Conservation (phyloP, 139 green algal genomes). For the Zygnema cylindricum region DNA sequence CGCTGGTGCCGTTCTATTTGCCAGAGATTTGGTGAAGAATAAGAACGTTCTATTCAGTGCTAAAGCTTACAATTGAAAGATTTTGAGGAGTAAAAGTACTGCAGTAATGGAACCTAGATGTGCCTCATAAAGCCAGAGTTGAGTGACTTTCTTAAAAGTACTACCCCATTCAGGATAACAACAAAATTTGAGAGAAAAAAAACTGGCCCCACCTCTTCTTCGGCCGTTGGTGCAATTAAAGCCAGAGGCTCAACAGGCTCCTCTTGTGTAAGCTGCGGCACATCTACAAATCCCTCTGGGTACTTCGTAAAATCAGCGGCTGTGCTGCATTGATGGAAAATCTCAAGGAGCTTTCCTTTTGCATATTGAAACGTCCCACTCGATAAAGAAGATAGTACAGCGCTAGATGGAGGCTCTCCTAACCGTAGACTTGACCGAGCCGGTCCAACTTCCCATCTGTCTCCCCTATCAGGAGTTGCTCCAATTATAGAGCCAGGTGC, state of each 20-base stretch:
- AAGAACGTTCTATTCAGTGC: no score
- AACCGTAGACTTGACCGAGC: background rate
- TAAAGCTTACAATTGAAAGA: no score
- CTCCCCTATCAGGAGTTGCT: slow-evolving; percentile 7
- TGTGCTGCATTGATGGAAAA: slow-evolving; percentile 2
- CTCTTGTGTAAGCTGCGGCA: slow-evolving; percentile 27
- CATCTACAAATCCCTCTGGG: slow-evolving; percentile 52
- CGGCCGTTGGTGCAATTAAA: slow-evolving; percentile 21
- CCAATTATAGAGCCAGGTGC: slow-evolving; percentile 18
- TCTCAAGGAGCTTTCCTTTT: slow-evolving; percentile 38
- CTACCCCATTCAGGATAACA: no score
- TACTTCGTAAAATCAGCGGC: slow-evolving; percentile 6
- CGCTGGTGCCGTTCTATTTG: no score
- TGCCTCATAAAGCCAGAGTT: no score
- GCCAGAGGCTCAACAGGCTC: slow-evolving; percentile 52
- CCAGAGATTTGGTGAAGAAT: no score
- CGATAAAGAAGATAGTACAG: background rate
- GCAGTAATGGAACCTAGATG: no score
- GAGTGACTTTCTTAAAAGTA: no score
- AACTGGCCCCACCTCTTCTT: slow-evolving; percentile 54
- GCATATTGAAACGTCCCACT: slow-evolving; percentile 28
- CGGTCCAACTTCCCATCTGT: background rate
- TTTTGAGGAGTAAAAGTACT: no score
- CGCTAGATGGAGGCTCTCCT: background rate
- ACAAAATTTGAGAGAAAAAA: no score